Evolutionary conservation across 2,329 filamentous ascomycete genomes (phyloP), one percentile per base, ranked within the genome.

Genomic region (Fusarium anguioides): DNA sequence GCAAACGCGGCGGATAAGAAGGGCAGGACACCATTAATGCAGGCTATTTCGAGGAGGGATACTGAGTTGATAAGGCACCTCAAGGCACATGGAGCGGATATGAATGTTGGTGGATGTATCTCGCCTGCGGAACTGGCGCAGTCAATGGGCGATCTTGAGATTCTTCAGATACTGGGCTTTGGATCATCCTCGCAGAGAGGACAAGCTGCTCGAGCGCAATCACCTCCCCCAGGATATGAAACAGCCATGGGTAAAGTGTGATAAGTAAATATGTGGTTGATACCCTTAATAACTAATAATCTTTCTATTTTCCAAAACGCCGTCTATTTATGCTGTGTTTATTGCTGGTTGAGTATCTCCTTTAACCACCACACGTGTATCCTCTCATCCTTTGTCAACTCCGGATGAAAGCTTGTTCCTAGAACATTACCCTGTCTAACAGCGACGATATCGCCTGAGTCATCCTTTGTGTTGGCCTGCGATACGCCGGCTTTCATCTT

Each of bases 361-460:
- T 85, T 81, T 75, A 99, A 75, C 96, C 96, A 99, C 96, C 96
- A 98, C 6, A 87, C 84, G 78, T 99, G 96, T 74, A 98, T 96
- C 55, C 96, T 86, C 56, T 89, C 83, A 80, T 99, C 96, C 9
- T 89, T 87, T 0, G 95, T 98, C 77, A 99, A 78, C 78, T 99
- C 96, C 0, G 96, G 96, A 73, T 98, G 96, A 75, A 98, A 99
- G 74, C 94, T 97, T 5, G 92, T 97, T 6, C 94, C 96, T 72
- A 98, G 91, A 1, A 97, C 91, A 78, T 97, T 97, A 1, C 91
- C 93, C 80, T 98, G 94, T 67, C 87, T 86, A 31, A 98, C 93
- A 1, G 95, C 95, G 48, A 98, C 89, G 49, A 98, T 95, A 69
- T 97, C 92, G 4, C 90, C 87, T 4, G 83, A 85, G 40, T 79